Evolutionary conservation across 2,329 filamentous ascomycete species (phyloP), one percentile per base, ranked within the genome.

Genomic region (Alternaria panax): DNA sequence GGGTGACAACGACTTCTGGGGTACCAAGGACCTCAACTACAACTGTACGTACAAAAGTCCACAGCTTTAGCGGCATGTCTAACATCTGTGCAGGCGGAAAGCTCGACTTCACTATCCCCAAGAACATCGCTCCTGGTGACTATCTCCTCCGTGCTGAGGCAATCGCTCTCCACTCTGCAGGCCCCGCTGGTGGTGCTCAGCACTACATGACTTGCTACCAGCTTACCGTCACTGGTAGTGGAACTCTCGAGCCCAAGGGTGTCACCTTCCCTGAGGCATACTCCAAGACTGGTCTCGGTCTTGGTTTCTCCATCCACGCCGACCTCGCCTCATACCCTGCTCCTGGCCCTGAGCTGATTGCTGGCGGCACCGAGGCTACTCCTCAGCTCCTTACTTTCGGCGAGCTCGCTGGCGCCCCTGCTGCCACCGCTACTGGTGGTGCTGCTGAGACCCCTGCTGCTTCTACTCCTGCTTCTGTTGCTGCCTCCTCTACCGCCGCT

Each of bases 251-350:
- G 30, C 78, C 78, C 22, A 71, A 75, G 30, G 76, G 75, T 70
- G 84, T 84, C 57, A 80, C 81, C 68, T 81, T 85, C 71, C 79
- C 82, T 38, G 77, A 76, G 48, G 74, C 75, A 16, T 82, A 82
- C 74, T 70, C 66, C 16, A 72, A 77, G 64, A 70, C 68, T 40
- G 80, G 81, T 59, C 70, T 75, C 5, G 80, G 80, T 56, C 75
- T 82, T 59, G 69, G 78, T 14, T 81, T 81, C 74, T 75, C 81
- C 69, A 73, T 82, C 66, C 80, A 83, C 72, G 60, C 60, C 43
- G 45, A 57, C 51, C 59, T 73, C 52, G 63, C 62, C 55, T 73
- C 70, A 18, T 82, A 82, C 74, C 74, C 75, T 9, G 78, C 80
- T 54, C 80, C 80, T 32, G 72, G 72, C 20, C 72, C 72, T 50